Evolutionary conservation across 768 basidiomycete species (phyloP).

Genomic region (Mycena alexandri): DNA sequence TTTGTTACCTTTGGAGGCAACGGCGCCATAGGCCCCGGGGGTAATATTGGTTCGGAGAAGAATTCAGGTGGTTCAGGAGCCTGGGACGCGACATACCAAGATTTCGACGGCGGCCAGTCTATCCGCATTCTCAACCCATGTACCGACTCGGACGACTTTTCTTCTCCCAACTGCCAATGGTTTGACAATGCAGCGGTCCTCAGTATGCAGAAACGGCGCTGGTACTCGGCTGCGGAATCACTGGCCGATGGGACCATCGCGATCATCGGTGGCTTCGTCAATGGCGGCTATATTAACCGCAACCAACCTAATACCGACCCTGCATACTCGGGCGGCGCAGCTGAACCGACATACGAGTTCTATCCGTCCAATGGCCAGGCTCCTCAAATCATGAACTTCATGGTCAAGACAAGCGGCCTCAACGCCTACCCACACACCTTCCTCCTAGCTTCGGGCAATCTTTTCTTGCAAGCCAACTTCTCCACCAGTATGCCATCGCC

Average conservation of each 20-base stretch:
- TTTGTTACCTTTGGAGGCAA: constrained; percentile 79
- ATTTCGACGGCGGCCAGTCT: constrained; percentile 83
- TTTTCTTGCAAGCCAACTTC: constrained; percentile 87
- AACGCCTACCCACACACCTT: constrained; percentile 83
- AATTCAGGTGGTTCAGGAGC: constrained; percentile 61
- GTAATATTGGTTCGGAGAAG: constrained; percentile 64
- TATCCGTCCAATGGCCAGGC: constrained; percentile 70
- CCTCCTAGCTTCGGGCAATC: constrained; percentile 80
- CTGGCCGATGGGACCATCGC: constrained; percentile 79
- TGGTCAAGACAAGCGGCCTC: constrained; percentile 78
- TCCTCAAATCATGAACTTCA: constrained; percentile 72
- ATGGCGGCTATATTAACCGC: constrained; percentile 72
- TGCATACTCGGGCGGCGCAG: constrained; percentile 70
- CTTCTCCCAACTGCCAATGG: constrained; percentile 72
- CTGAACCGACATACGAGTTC: constrained; percentile 88
- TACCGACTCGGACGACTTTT: constrained; percentile 59
- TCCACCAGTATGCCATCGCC: constrained; percentile 69
- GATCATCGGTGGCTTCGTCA: constrained; percentile 85
- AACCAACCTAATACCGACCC: constrained; percentile 81
- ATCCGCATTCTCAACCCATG: constrained; percentile 91
- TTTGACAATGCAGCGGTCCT: constrained; percentile 75
- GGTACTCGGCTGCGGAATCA: constrained; percentile 85
- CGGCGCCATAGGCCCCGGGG: constrained; percentile 73
- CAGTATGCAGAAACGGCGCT: constrained; percentile 76
- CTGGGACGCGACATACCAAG: constrained; percentile 78